Evolutionary conservation across 1,284 basidiomycete genomes (phyloP).

Genomic region (Malassezia yamatoensis): DNA sequence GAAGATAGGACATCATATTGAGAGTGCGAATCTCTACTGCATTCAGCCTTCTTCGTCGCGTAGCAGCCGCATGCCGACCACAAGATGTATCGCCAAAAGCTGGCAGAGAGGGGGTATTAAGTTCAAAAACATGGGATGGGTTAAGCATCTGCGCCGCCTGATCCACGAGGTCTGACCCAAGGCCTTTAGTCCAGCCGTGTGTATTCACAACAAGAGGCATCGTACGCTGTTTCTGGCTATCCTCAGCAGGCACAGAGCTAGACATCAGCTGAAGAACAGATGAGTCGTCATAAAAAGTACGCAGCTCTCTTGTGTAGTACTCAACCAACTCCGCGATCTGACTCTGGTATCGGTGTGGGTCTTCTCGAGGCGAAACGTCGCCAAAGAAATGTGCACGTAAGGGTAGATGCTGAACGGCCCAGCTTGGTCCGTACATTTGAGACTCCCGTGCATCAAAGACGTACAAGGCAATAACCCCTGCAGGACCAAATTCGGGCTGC

Average conservation of each 20-base stretch:
- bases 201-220: constrained; percentile 81
- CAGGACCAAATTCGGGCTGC: constrained; percentile 84
- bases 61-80: constrained; percentile 9
- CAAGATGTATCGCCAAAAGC: constrained; percentile 4
- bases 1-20: constrained; percentile 32
- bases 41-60: constrained; percentile 18
- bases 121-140: constrained; percentile 60
- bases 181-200: constrained; percentile 91
- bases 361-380: constrained; percentile 63
- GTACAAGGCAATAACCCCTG: constrained; percentile 72
- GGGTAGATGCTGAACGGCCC: constrained; percentile 55
- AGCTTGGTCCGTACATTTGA: constrained; percentile 26
- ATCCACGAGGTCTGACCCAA: constrained; percentile 69
- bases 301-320: constrained; percentile 50
- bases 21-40: constrained; percentile 28
- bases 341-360: constrained; percentile 68
- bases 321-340: constrained; percentile 62
- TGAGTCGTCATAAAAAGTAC: not conserved
- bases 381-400: constrained; percentile 74
- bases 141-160: constrained; percentile 61
- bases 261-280: not conserved
- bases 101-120: constrained; percentile 11
- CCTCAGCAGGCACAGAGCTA: not conserved
- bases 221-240: not conserved
- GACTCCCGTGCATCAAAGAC: constrained; percentile 50